A percentile compares a stretch with the other conserved stretches of the same genome.
Evolutionary conservation across 768 basidiomycete genomes (phyloP).

Genomic region (Pholiota molesta): DNA sequence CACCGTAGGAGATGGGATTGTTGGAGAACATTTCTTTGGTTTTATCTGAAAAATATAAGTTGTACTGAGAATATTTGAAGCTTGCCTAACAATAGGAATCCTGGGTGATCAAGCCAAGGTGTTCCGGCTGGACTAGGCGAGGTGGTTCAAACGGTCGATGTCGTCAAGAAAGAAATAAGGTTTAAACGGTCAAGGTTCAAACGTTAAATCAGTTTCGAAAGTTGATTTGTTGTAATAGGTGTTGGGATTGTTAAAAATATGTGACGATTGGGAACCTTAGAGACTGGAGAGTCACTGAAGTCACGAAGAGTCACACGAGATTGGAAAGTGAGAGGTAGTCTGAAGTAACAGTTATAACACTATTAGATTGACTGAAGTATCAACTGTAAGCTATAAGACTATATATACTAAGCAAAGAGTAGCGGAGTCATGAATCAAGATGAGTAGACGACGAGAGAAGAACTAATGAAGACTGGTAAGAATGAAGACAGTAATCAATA

Average conservation of each 20-base stretch:
- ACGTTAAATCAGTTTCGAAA: neutral
- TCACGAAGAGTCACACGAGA: neutral
- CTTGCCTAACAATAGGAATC: neutral
- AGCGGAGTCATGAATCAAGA: too few relatives aligned
- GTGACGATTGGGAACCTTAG: neutral
- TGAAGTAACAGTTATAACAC: too few relatives aligned
- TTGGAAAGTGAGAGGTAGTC: neutral
- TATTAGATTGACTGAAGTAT: too few relatives aligned
- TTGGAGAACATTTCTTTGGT: neutral
- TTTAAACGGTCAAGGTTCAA: neutral
- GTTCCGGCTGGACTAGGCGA: neutral
- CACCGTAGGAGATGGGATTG: neutral
- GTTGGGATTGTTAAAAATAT: neutral
- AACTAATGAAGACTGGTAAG: too few relatives aligned
- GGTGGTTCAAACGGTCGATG: neutral
- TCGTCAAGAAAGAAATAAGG: neutral
- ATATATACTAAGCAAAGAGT: too few relatives aligned
- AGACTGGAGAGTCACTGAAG: neutral
- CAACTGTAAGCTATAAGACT: too few relatives aligned
- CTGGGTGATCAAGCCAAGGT: neutral
- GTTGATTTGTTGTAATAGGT: neutral
- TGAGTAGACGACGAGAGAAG: too few relatives aligned
- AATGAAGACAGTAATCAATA: too few relatives aligned
- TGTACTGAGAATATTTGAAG: neutral
- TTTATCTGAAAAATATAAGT: neutral